phyloP scores from a whole-genome alignment of 805 yeast species.

The Wickerhamiella sergipiensis region DNA sequence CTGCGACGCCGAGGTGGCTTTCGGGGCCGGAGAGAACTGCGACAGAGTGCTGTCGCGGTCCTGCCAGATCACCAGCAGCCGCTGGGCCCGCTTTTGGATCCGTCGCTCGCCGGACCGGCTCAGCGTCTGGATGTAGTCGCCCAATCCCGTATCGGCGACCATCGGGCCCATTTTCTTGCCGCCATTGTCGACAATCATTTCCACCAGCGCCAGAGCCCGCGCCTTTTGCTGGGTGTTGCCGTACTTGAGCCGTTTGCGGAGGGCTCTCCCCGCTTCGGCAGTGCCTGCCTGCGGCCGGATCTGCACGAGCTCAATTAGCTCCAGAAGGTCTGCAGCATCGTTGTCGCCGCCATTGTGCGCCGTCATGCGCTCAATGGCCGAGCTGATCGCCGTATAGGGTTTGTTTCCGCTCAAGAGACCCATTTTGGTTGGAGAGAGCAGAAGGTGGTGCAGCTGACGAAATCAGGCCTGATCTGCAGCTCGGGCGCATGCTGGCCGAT shows the following conservation, averaged over 20 bases:
- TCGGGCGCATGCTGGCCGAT: too few species aligned
- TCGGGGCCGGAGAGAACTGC: neutral
- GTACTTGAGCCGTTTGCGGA: slow-evolving; percentile 78
- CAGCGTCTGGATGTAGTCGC: slow-evolving; percentile 31
- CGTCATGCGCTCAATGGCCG: slow-evolving; percentile 27
- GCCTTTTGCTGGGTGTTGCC: slow-evolving; percentile 55
- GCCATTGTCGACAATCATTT: slow-evolving; percentile 46
- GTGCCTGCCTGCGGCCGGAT: slow-evolving; percentile 29
- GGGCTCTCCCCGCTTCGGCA: slow-evolving; percentile 78
- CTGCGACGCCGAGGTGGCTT: neutral
- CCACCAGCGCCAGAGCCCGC: slow-evolving; percentile 53
- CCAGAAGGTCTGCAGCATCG: slow-evolving; percentile 38
- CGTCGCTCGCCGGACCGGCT: neutral
- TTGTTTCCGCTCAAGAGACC: slow-evolving; percentile 21
- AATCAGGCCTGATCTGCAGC: neutral
- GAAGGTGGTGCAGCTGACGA: neutral
- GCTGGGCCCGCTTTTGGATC: slow-evolving; percentile 28
- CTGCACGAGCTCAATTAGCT: slow-evolving; percentile 41
- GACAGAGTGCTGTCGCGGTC: neutral
- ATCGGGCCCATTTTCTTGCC: slow-evolving; percentile 14
- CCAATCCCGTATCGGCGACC: slow-evolving; percentile 14
- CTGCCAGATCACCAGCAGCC: slow-evolving; percentile 53
- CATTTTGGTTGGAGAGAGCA: slow-evolving; percentile 7
- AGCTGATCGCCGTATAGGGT: slow-evolving; percentile 33
- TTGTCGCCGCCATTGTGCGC: slow-evolving; percentile 22